phyloP scores from a whole-genome alignment of 331 rosid species.

The Malus hybrid region DNA sequence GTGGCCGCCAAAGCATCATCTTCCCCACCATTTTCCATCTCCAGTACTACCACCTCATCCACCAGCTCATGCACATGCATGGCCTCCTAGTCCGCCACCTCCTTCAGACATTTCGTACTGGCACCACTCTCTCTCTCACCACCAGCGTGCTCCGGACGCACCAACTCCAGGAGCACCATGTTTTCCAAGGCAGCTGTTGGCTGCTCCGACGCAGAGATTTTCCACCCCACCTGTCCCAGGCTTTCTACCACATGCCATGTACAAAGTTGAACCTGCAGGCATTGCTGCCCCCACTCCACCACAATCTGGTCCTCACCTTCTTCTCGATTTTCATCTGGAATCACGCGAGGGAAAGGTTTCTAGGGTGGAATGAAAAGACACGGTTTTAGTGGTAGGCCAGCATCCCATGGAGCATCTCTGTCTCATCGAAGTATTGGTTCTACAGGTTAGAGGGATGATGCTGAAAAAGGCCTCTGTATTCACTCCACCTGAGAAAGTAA shows the following conservation, averaged over 20 bases:
- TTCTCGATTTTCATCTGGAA: conserved; percentile 61
- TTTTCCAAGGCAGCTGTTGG: conserved; percentile 46
- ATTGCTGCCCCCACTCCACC: conserved; percentile 25
- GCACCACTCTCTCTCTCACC: conserved; percentile 32
- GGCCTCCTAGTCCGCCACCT: conserved; percentile 29
- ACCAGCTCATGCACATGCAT: conserved; percentile 11
- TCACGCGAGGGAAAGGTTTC: no score
- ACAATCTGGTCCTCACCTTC: conserved; percentile 39
- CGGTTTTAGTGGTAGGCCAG: no score
- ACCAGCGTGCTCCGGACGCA: conserved; percentile 41
- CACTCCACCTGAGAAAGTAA: no score
- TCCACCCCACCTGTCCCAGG: conserved; percentile 49
- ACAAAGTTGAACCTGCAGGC: conserved; percentile 41
- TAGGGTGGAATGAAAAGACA: no score
- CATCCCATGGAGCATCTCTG: no score
- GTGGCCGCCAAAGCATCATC: conserved; percentile 66
- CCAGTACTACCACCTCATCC: conserved; percentile 23
- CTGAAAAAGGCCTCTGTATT: no score
- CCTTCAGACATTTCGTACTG: conserved; percentile 50
- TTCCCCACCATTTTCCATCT: conserved; percentile 25
- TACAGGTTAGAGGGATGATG: no score
- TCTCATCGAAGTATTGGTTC: no score
- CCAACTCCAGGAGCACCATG: conserved; percentile 46
- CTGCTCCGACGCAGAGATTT: conserved; percentile 76
- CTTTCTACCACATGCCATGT: conserved; percentile 48